Percentiles rank a stretch among this genome's conserved stretches.
These are phyloP conservation scores for Mortierella sp. DNA, from an alignment of 371 early-diverging fungal species.

Conservation along the genomic window DNA sequence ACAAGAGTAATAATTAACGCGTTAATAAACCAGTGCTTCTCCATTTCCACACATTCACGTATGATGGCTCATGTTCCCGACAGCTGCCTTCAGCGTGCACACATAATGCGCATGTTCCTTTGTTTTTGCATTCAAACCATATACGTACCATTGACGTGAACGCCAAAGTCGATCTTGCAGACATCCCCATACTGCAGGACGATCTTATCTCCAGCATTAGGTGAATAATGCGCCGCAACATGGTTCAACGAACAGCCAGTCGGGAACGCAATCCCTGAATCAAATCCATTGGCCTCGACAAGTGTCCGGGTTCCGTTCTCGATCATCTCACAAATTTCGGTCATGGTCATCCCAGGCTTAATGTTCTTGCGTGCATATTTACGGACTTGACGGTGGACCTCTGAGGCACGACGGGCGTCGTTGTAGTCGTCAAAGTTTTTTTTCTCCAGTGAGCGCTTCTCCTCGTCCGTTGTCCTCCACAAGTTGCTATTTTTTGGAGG, in stretches of 20 bases:
- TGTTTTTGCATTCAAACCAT: no score
- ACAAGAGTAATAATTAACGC: neutral
- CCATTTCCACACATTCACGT: neutral
- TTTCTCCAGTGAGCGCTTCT: slow-evolving; percentile 81
- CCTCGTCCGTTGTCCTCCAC: slow-evolving; percentile 85
- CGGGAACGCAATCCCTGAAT: slow-evolving; percentile 99
- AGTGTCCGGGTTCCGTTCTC: slow-evolving; percentile 96
- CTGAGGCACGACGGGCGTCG: slow-evolving; percentile 92
- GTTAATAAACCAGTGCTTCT: neutral
- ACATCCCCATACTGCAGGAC: slow-evolving; percentile 96
- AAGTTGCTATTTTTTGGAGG: slow-evolving; percentile 64
- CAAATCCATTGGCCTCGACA: slow-evolving; percentile 91
- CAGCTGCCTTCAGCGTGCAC: neutral
- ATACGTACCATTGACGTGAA: slow-evolving; percentile 91
- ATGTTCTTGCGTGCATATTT: slow-evolving; percentile 87
- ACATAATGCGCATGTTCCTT: neutral
- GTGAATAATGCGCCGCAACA: slow-evolving; percentile 99
- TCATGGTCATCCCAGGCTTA: slow-evolving; percentile 98
- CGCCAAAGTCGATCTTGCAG: slow-evolving; percentile 99
- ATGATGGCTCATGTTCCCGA: neutral
- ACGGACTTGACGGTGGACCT: slow-evolving; percentile 95
- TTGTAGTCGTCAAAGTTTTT: slow-evolving; percentile 77
- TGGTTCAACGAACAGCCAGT: slow-evolving; percentile 98
- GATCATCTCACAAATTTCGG: slow-evolving; percentile 93
- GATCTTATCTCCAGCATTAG: slow-evolving; percentile 97